Evolutionary conservation across 495 filamentous ascomycete species (phyloP), one percentile per base, ranked within the genome.

Genomic region (Podospora australis): DNA sequence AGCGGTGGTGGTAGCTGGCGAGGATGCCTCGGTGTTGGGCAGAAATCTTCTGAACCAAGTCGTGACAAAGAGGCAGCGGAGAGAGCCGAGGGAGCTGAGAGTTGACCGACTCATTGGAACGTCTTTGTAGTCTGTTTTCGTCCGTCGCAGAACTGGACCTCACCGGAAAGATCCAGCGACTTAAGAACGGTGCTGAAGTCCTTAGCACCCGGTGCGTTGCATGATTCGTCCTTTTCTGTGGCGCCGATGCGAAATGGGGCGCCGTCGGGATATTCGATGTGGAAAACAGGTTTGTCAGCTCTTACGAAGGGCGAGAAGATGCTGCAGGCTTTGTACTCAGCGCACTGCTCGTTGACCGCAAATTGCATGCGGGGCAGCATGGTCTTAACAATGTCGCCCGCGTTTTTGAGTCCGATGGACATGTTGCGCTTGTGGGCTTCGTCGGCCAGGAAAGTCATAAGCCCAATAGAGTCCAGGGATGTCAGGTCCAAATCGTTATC

Each of bases 321-420:
- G 22, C 67, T 67, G 52, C 83, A 87, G 6, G 69, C 49, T 39
- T 77, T 76, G 36, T 45, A 56, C 57, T 79, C 58, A 2, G 75
- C 78, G 58, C 84, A 88, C 62, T 87, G 78, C 69, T 88, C 84
- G 61, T 87, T 86, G 39, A 88, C 82, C 11, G 69, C 71, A 70
- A 83, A 88, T 50, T 87, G 73, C 56, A 82, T 77, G 1, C 75
- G 66, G 6, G 60, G 54, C 4, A 87, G 57, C 0, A 85, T 79
- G 0, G 65, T 50, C 17, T 67, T 55, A 34, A 87, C 75, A 46
- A 88, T 80, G 11, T 64, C 70, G 1, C 69, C 77, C 1, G 74
- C 77, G 50, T 87, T 87, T 66, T 88, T 87, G 17, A 87, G 66
- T 0, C 83, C 84, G 21, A 83, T 64, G 4, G 79, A 71, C 30